Conservation (phyloP, 2,329 filamentous ascomycete species). For the Fusarium palustre region DNA sequence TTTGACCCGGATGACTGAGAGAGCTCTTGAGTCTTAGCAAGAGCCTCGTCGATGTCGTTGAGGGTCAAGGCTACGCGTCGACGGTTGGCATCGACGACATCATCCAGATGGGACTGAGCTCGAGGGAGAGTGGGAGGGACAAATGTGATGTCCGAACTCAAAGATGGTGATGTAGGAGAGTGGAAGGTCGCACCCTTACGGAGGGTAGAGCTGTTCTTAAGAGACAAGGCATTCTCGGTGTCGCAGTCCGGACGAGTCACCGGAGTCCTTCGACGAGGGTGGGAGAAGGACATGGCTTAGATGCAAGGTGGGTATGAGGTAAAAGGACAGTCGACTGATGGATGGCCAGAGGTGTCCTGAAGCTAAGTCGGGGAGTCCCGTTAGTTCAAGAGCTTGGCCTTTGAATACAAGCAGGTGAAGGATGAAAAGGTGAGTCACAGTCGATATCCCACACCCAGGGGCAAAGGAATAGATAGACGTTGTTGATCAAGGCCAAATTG, state of each 20-base stretch:
- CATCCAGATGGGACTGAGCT: conserved; percentile 76
- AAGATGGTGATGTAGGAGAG: conserved; percentile 61
- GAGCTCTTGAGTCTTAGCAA: conserved; percentile 60
- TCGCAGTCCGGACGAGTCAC: conserved; percentile 55
- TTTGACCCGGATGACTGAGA: conserved; percentile 54
- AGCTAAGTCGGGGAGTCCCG: conserved; percentile 47
- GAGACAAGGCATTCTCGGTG: conserved; percentile 50
- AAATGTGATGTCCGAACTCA: conserved; percentile 56
- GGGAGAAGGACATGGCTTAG: conserved; percentile 62
- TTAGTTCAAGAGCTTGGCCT: conserved; percentile 47
- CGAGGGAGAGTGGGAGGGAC: conserved; percentile 69
- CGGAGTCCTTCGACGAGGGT: conserved; percentile 61
- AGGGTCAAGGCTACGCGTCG: conserved; percentile 76
- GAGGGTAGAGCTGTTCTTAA: conserved; percentile 61
- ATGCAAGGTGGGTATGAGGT: conserved; percentile 48
- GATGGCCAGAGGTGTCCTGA: conserved; percentile 51
- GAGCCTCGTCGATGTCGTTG: conserved; percentile 72
- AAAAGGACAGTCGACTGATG: conserved; percentile 46
- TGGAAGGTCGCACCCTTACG: conserved; percentile 78
- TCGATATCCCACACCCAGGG: conserved; percentile 44
- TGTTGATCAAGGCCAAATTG: conserved; percentile 40
- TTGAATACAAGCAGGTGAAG: conserved; percentile 45
- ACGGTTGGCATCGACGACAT: conserved; percentile 76
- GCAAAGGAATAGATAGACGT: conserved; percentile 36
- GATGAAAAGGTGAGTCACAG: conserved; percentile 51